Conservation (phyloP, 805 yeast genomes). For the Sugiyamaella americana region DNA sequence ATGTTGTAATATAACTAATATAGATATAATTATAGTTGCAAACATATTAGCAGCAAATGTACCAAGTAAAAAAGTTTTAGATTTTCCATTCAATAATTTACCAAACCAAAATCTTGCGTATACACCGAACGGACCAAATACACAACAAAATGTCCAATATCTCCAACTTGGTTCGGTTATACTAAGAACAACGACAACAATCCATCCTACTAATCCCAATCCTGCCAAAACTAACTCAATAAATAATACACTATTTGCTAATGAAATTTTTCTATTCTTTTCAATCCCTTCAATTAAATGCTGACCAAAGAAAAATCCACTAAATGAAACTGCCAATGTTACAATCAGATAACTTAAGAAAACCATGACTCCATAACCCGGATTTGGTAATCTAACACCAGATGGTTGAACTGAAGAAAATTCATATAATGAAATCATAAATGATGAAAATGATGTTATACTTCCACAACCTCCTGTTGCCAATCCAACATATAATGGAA, state of each 20-base stretch:
- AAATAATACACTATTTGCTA: background rate
- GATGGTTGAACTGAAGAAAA: conserved; percentile 40
- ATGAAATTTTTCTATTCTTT: conserved; percentile 12
- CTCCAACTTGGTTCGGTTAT: conserved; percentile 45
- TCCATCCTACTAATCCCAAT: conserved; percentile 31
- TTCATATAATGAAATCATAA: conserved; percentile 50
- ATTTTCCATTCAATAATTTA: conserved; percentile 43
- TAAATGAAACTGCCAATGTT: conserved; percentile 55
- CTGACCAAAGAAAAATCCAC: conserved; percentile 55
- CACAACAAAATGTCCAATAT: conserved; percentile 58
- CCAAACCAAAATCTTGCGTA: conserved; percentile 51
- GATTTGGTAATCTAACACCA: conserved; percentile 38
- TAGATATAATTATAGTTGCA: conserved; percentile 42
- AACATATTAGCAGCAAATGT: conserved; percentile 45
- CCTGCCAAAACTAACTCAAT: conserved; percentile 26
- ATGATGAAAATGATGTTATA: conserved; percentile 68
- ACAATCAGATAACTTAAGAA: conserved; percentile 56
- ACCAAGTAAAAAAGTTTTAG: conserved; percentile 50
- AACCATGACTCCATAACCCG: conserved; percentile 77
- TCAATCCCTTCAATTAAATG: conserved; percentile 39
- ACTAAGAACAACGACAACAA: conserved; percentile 40
- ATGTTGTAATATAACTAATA: conserved; percentile 45
- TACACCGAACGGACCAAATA: conserved; percentile 72
- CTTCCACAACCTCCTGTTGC: conserved; percentile 84
- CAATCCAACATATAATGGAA: conserved; percentile 51